A percentile compares a stretch with the other conserved stretches of the same genome.
Evolutionary conservation across 805 yeast species (phyloP).

Genomic region (Spathaspora passalidarum): DNA sequence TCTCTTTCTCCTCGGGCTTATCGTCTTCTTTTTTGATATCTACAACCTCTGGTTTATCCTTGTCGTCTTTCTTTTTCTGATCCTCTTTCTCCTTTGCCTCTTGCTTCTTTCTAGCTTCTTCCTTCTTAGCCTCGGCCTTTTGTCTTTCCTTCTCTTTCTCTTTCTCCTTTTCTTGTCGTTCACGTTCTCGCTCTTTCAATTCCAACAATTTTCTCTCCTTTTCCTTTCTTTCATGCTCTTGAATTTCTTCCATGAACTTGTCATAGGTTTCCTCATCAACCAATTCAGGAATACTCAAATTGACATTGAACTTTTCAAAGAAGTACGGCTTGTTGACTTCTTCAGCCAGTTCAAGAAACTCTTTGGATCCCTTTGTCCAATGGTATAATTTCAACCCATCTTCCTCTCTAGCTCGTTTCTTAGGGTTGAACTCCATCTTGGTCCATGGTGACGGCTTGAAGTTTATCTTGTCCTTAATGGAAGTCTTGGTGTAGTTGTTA

Average conservation of each 20-base stretch:
- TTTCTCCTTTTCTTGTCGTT: constrained; percentile 12
- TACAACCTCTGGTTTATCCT: constrained; percentile 9
- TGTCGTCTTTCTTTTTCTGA: constrained; percentile 21
- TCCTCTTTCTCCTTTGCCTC: constrained; percentile 1
- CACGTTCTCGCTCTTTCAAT: constrained; percentile 13
- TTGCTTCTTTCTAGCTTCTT: constrained; percentile 2
- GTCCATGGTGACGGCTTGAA: constrained; percentile 83
- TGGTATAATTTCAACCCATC: constrained; percentile 54
- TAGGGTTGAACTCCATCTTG: constrained; percentile 55
- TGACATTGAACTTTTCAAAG: constrained; percentile 73
- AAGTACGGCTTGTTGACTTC: constrained; percentile 45
- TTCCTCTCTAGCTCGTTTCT: constrained; percentile 48
- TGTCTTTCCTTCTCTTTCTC: constrained; percentile 7
- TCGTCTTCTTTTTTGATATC: constrained; percentile 9
- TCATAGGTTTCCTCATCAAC: constrained; percentile 58
- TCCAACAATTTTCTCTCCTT: constrained; percentile 11
- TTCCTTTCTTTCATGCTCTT: constrained; percentile 19
- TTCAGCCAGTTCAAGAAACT: constrained; percentile 31
- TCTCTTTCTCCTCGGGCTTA: background rate
- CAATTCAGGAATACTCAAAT: constrained; percentile 67
- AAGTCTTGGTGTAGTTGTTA: constrained; percentile 35
- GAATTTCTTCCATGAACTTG: constrained; percentile 44
- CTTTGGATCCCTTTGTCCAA: constrained; percentile 81
- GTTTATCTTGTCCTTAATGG: constrained; percentile 64
- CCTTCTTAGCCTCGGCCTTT: constrained; percentile 12